phyloP scores from a whole-genome alignment of 495 filamentous ascomycete genomes.

The Cercophora newfieldiana region DNA sequence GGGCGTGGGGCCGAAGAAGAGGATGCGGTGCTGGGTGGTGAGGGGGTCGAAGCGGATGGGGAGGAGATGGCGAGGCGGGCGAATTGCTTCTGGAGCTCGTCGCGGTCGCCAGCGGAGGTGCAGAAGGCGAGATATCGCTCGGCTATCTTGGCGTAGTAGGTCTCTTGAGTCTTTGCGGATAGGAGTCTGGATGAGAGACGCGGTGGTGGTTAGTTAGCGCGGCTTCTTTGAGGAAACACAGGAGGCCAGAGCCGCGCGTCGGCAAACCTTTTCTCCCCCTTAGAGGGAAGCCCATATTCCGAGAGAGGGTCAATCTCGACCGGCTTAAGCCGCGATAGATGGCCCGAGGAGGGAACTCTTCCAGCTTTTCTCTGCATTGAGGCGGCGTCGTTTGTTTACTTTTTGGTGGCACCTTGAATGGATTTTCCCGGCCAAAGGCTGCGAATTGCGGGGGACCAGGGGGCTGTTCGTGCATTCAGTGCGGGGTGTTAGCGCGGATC shows the following conservation, averaged over 20 bases:
- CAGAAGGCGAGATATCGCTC: constrained; percentile 87
- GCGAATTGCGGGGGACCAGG: neutral
- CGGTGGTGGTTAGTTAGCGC: constrained; percentile 21
- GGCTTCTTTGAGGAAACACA: neutral
- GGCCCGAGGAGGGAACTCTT: constrained; percentile 53
- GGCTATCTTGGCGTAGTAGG: constrained; percentile 82
- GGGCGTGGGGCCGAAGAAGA: constrained; percentile 13
- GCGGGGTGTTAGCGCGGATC: constrained; percentile 9
- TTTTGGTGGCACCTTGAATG: neutral
- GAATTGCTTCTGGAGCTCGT: constrained; percentile 72
- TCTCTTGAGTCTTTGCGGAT: constrained; percentile 71
- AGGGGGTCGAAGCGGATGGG: constrained; percentile 2
- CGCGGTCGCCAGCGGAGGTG: constrained; percentile 61
- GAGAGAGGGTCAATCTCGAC: constrained; percentile 71
- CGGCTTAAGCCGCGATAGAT: constrained; percentile 70
- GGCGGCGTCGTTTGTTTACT: neutral
- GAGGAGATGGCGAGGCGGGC: constrained; percentile 57
- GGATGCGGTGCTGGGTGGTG: constrained; percentile 6
- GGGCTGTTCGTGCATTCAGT: neutral
- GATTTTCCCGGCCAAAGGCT: neutral
- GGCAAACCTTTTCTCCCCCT: constrained; percentile 65
- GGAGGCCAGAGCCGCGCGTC: neutral
- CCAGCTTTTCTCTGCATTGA: constrained; percentile 37
- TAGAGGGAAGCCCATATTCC: constrained; percentile 78
- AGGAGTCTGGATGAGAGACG: constrained; percentile 59